Percentiles rank a stretch among this genome's conserved stretches.
phyloP scores from a whole-genome alignment of 495 filamentous ascomycete genomes.

The Corynascus novoguineensis region DNA sequence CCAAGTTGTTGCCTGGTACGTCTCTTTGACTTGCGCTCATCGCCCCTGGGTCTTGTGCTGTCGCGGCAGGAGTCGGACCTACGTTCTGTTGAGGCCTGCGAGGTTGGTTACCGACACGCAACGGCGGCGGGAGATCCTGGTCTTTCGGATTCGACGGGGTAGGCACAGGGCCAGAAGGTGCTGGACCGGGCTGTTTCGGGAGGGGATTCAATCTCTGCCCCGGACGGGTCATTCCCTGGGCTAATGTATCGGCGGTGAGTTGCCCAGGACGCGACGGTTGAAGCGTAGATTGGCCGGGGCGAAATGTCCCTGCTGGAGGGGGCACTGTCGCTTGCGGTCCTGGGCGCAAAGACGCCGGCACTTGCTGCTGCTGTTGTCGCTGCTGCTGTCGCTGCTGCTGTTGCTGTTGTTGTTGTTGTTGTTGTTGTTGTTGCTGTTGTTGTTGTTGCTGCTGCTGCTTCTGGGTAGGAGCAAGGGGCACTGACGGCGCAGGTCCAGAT shows the following conservation, averaged over 20 bases:
- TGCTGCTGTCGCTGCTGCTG: no score
- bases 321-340: background rate
- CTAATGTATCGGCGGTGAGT: background rate
- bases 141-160: background rate
- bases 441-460: no score
- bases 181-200: slow-evolving; percentile 2
- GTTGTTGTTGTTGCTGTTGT: no score
- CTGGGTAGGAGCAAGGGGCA: background rate
- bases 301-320: background rate
- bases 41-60: background rate
- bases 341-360: background rate
- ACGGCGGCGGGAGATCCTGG: background rate
- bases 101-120: background rate
- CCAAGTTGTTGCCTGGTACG: background rate
- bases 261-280: background rate
- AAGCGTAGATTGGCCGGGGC: background rate
- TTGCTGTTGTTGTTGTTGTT: no score
- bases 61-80: background rate
- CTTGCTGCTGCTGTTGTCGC: background rate
- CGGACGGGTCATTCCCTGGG: background rate
- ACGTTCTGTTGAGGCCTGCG: background rate
- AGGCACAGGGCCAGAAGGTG: slow-evolving; percentile 1
- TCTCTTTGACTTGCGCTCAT: background rate
- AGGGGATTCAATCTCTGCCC: background rate
- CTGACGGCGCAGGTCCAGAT: background rate